Conservation (phyloP, 345 rosid species). For the Linum usitatissimum region DNA sequence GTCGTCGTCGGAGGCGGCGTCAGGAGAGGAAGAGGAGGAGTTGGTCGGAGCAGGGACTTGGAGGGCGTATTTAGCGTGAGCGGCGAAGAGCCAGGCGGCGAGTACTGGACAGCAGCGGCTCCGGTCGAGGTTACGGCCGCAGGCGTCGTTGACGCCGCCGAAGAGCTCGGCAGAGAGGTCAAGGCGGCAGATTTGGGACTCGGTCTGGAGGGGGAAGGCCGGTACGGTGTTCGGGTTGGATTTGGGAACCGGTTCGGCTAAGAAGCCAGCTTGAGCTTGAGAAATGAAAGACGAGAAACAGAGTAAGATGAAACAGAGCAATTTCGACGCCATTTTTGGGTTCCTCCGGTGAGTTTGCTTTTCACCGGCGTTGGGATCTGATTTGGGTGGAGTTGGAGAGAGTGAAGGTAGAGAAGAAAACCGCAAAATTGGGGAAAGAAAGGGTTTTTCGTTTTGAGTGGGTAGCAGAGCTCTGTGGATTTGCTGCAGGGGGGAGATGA, state of each 20-base stretch:
- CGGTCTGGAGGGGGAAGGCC: constrained; percentile 62
- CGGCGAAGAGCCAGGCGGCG: constrained; percentile 96
- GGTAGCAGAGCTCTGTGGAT: too few species aligned
- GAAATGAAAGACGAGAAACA: constrained; percentile 12
- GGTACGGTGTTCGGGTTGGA: constrained; percentile 56
- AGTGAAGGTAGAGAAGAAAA: too few species aligned
- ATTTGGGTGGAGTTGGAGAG: too few species aligned
- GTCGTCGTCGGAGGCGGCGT: constrained; percentile 34
- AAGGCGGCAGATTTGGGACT: constrained; percentile 60
- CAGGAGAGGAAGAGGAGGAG: constrained; percentile 10
- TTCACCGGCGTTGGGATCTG: too few species aligned
- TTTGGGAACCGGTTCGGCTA: constrained; percentile 45
- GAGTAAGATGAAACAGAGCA: constrained; percentile 12
- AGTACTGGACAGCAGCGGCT: constrained; percentile 92
- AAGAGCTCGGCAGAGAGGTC: constrained; percentile 95
- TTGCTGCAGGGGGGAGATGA: too few species aligned
- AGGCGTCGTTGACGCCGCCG: constrained; percentile 88
- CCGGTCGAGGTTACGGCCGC: constrained; percentile 77
- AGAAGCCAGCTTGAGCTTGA: constrained; percentile 32
- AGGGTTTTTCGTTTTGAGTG: too few species aligned
- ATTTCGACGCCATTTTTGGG: constrained; percentile 17
- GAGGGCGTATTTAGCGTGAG: constrained; percentile 83
- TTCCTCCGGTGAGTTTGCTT: too few species aligned
- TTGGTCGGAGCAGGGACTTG: constrained; percentile 31
- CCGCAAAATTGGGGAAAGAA: too few species aligned